These are phyloP conservation scores for Apiotrichum sp. DNA, from an alignment of 1,284 basidiomycete genomes.

Conservation along the genomic window DNA sequence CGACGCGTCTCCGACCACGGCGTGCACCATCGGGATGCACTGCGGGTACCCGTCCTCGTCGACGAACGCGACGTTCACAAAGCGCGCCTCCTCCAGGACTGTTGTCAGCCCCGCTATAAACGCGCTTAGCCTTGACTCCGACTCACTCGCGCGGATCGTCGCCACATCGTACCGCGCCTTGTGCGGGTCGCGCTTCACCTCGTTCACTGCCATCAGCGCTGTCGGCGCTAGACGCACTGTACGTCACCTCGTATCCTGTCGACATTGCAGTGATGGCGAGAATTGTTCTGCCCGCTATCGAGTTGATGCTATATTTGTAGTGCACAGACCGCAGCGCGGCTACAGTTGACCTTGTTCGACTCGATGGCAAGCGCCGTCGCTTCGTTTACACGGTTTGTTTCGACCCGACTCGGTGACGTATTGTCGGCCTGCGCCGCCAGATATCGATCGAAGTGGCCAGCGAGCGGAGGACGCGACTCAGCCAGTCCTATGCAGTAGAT, in stretches of 20 bases:
- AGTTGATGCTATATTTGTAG: too few relatives aligned
- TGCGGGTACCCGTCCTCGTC: conserved; percentile 14
- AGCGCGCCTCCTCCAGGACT: conserved; percentile 13
- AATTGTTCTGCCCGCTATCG: background rate
- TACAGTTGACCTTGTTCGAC: too few relatives aligned
- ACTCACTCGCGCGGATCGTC: conserved; percentile 8
- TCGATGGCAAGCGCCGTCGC: too few relatives aligned
- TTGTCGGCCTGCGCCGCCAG: too few relatives aligned
- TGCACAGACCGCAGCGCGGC: too few relatives aligned
- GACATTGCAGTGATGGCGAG: too few relatives aligned
- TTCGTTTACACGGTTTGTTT: too few relatives aligned
- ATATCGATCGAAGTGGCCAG: too few relatives aligned
- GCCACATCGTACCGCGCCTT: conserved; percentile 7
- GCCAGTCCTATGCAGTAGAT: too few relatives aligned
- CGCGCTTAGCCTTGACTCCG: background rate
- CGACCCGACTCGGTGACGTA: too few relatives aligned
- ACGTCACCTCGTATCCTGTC: background rate
- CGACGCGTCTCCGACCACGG: background rate
- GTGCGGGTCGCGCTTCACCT: conserved; percentile 6
- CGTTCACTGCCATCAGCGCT: conserved; percentile 3
- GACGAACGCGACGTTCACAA: conserved; percentile 15
- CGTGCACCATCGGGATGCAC: conserved; percentile 13
- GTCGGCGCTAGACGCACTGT: background rate
- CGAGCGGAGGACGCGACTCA: too few relatives aligned
- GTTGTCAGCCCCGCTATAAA: background rate